Conservation (phyloP, 2,329 filamentous ascomycete genomes). For the Nigrograna mackinnonii region DNA sequence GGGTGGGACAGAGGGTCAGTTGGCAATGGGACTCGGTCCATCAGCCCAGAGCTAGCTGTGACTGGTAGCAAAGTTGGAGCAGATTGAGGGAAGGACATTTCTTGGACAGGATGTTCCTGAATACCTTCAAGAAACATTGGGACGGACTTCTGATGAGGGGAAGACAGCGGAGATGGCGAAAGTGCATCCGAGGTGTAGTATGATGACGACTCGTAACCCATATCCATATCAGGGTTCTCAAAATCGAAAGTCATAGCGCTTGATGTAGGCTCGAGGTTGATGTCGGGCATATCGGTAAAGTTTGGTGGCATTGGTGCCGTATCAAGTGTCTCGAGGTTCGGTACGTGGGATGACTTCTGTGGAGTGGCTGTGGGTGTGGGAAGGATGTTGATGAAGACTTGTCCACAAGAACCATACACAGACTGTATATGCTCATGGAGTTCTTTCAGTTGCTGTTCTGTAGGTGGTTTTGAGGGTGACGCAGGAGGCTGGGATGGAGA, state of each 20-base stretch:
- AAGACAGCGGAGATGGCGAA: slow-evolving; percentile 47
- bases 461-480: slow-evolving; percentile 36
- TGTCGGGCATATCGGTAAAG: slow-evolving; percentile 57
- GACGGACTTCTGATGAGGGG: slow-evolving; percentile 37
- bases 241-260: slow-evolving; percentile 43
- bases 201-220: slow-evolving; percentile 53
- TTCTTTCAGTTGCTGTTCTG: slow-evolving; percentile 46
- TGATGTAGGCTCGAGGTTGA: slow-evolving; percentile 47
- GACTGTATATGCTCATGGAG: slow-evolving; percentile 49
- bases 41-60: slow-evolving; percentile 17
- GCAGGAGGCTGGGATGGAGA: slow-evolving; percentile 37
- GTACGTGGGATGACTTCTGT: slow-evolving; percentile 44
- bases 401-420: slow-evolving; percentile 45
- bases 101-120: slow-evolving; percentile 30
- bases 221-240: slow-evolving; percentile 45
- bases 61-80: slow-evolving; percentile 29
- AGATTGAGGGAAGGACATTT: slow-evolving; percentile 36
- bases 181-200: slow-evolving; percentile 56
- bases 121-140: slow-evolving; percentile 39
- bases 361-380: slow-evolving; percentile 59
- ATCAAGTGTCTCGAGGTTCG: slow-evolving; percentile 52
- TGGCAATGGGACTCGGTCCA: slow-evolving; percentile 16
- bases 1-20: slow-evolving; percentile 10
- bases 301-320: slow-evolving; percentile 61
- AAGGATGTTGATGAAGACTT: slow-evolving; percentile 51